A percentile compares a stretch with the other conserved stretches of the same genome.
phyloP scores from a whole-genome alignment of 495 filamentous ascomycete genomes.

The Penicillium paradoxum region DNA sequence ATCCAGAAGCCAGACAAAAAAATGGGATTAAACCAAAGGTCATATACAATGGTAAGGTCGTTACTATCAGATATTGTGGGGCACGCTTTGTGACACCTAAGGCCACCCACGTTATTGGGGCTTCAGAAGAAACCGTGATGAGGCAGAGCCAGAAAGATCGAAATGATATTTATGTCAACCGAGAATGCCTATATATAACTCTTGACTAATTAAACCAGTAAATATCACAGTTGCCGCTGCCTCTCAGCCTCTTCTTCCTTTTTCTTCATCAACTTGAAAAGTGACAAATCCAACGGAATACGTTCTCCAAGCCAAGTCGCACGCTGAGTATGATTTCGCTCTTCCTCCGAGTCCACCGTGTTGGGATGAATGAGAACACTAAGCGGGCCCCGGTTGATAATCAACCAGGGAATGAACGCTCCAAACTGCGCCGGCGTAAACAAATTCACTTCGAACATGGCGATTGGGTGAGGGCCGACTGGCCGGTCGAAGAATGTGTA shows the following conservation, averaged over 20 bases:
- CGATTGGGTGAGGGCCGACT: slow-evolving; percentile 75
- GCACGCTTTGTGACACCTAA: not conserved
- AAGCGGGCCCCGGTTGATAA: slow-evolving; percentile 77
- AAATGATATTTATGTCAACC: not conserved
- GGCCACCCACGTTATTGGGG: not conserved
- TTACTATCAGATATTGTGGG: not conserved
- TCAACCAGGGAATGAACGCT: slow-evolving; percentile 79
- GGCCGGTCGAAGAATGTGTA: slow-evolving; percentile 73
- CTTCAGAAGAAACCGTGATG: too few species aligned
- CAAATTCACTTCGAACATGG: slow-evolving; percentile 89
- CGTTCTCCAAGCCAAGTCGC: slow-evolving; percentile 83
- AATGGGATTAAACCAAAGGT: too few species aligned
- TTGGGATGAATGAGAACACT: slow-evolving; percentile 81
- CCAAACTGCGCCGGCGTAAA: slow-evolving; percentile 84
- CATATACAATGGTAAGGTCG: too few species aligned
- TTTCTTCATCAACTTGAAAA: slow-evolving; percentile 48
- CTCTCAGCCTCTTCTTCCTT: slow-evolving; percentile 12
- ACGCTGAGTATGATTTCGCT: slow-evolving; percentile 67
- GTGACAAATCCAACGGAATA: slow-evolving; percentile 59
- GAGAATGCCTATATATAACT: not conserved
- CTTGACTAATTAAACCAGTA: not conserved
- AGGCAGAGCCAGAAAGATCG: too few species aligned
- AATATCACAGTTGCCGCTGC: not conserved
- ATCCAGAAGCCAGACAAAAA: not conserved
- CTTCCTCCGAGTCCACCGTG: slow-evolving; percentile 51